Evolutionary conservation across 352 stramenopile genomes (phyloP).

Genomic region (Plasmopara halstedii): DNA sequence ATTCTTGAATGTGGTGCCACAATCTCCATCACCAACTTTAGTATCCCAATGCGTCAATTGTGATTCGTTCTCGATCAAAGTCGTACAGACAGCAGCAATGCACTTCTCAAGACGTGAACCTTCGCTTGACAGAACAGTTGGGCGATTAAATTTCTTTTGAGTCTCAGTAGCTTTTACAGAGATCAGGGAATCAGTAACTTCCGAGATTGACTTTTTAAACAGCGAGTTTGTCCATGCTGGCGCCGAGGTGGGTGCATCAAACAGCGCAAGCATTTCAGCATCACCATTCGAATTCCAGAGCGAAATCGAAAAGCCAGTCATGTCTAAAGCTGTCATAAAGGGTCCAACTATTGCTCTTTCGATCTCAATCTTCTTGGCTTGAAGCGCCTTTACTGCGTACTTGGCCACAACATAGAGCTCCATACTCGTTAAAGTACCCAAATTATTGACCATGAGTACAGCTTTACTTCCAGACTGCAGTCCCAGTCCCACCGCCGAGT

Average conservation of each 20-base stretch:
- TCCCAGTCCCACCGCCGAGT: constrained; percentile 31
- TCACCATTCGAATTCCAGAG: constrained; percentile 77
- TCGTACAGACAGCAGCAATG: constrained; percentile 57
- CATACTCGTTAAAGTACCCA: constrained; percentile 92
- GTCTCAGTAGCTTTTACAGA: constrained; percentile 17
- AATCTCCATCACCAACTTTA: constrained; percentile 96
- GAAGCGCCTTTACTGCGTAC: constrained; percentile 57
- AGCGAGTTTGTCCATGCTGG: constrained; percentile 60
- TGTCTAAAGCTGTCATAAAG: constrained; percentile 98
- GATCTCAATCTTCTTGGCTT: constrained; percentile 54
- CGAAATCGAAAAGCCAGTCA: constrained; percentile 92
- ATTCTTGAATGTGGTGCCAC: constrained; percentile 92
- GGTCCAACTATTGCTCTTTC: constrained; percentile 87
- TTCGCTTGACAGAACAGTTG: constrained; percentile 31
- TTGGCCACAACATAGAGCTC: constrained; percentile 93
- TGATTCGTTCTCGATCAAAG: constrained; percentile 83
- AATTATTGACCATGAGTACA: constrained; percentile 94
- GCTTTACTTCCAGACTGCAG: constrained; percentile 29
- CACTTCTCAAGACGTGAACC: constrained; percentile 45
- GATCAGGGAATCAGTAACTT: constrained; percentile 26
- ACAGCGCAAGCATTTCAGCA: constrained; percentile 36
- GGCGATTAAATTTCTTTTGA: constrained; percentile 30
- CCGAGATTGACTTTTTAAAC: constrained; percentile 27
- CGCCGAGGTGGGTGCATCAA: constrained; percentile 54
- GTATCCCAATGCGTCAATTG: constrained; percentile 93